Conservation (phyloP, 805 yeast species). For the Barnettozyma salicaria region DNA sequence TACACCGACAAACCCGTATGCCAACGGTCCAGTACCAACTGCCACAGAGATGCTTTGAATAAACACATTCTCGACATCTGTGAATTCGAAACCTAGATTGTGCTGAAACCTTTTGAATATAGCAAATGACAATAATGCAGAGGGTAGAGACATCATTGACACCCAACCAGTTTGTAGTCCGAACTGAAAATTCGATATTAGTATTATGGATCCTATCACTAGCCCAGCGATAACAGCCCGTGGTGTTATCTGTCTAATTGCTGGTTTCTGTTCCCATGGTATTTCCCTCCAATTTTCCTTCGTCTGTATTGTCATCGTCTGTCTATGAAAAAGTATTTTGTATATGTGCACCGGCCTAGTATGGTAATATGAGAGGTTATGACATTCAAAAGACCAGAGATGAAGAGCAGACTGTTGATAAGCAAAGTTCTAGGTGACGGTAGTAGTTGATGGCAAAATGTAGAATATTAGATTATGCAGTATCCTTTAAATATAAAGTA, state of each 20-base stretch:
- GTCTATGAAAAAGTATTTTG: too few species aligned
- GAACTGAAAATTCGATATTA: slow-evolving; percentile 89
- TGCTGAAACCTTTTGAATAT: slow-evolving; percentile 55
- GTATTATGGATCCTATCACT: slow-evolving; percentile 77
- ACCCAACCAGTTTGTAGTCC: slow-evolving; percentile 99
- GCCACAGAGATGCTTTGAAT: slow-evolving; percentile 93
- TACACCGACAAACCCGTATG: slow-evolving; percentile 92
- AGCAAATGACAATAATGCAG: slow-evolving; percentile 84
- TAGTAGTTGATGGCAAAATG: too few species aligned
- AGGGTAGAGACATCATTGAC: slow-evolving; percentile 96
- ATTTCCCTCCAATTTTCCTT: slow-evolving; percentile 19
- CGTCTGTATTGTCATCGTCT: neutral
- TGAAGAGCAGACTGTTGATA: too few species aligned
- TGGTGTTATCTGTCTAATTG: slow-evolving; percentile 59
- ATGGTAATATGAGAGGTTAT: too few species aligned
- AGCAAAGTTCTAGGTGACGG: too few species aligned
- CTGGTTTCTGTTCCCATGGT: slow-evolving; percentile 37
- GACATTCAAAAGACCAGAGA: too few species aligned
- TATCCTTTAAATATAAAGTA: too few species aligned
- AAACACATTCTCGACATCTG: slow-evolving; percentile 92
- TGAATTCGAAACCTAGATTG: slow-evolving; percentile 39
- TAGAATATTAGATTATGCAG: too few species aligned
- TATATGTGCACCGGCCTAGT: too few species aligned
- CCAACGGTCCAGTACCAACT: slow-evolving; percentile 94
- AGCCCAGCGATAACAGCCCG: slow-evolving; percentile 75